Conservation (phyloP, 73 alveolate genomes). For the Blepharisma stoltei region DNA sequence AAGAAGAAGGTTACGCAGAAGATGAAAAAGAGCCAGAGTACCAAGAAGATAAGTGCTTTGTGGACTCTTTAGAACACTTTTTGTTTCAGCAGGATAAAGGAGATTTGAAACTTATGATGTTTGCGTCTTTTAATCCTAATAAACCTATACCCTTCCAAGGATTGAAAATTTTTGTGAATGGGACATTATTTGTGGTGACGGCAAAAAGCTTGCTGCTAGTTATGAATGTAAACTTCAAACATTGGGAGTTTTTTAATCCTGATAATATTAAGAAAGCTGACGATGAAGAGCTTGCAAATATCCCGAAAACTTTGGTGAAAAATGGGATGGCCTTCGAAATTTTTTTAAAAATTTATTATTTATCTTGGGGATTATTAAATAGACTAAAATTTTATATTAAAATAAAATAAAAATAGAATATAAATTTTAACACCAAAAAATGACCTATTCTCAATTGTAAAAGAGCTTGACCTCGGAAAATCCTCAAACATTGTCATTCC, state of each 20-base stretch:
- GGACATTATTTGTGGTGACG: conserved; percentile 12
- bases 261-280: background rate
- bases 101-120: background rate
- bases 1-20: too few relatives aligned
- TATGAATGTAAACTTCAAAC: background rate
- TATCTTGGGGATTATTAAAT: too few relatives aligned
- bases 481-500: background rate
- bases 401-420: too few relatives aligned
- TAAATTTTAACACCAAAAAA: too few relatives aligned
- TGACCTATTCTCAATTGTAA: background rate
- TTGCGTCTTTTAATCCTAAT: background rate
- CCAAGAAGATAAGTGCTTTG: background rate
- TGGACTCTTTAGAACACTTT: background rate
- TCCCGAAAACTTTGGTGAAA: background rate
- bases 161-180: background rate
- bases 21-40: too few relatives aligned
- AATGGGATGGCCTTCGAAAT: too few relatives aligned
- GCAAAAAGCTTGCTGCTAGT: background rate
- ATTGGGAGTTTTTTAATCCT: background rate
- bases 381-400: too few relatives aligned
- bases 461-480: background rate
- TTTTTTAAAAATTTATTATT: too few relatives aligned
- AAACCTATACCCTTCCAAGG: background rate
- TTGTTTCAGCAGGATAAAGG: background rate
- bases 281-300: background rate